phyloP scores from a whole-genome alignment of 768 basidiomycete species.

The Mrakia frigida region DNA sequence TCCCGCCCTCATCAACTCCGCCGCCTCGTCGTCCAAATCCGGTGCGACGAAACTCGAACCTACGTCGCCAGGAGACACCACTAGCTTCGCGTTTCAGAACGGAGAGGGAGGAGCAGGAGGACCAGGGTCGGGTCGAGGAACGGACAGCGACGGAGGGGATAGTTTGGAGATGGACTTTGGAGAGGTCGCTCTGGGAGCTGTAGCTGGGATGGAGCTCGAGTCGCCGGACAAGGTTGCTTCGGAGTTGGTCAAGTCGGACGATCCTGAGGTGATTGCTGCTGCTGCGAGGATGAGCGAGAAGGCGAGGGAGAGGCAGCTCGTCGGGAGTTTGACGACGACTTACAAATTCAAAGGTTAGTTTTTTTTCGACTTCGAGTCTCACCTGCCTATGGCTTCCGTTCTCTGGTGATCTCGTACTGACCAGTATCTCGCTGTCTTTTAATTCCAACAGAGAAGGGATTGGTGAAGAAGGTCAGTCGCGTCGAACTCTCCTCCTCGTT shows the following conservation, averaged over 20 bases:
- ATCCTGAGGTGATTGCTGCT: neutral
- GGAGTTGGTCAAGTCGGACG: neutral
- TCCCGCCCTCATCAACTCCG: neutral
- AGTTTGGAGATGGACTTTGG: conserved; percentile 15
- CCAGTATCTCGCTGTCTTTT: neutral
- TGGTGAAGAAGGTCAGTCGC: conserved; percentile 86
- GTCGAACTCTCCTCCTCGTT: neutral
- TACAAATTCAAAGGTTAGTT: conserved; percentile 73
- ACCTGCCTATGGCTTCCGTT: neutral
- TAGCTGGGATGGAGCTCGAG: conserved; percentile 2
- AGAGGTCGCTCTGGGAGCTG: conserved; percentile 2
- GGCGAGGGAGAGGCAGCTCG: conserved; percentile 60
- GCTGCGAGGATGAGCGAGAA: conserved; percentile 6
- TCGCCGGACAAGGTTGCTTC: neutral
- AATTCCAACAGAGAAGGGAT: conserved; percentile 48
- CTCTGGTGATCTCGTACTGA: neutral
- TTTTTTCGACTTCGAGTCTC: neutral
- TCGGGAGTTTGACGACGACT: conserved; percentile 86
- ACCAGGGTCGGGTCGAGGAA: too few relatives aligned
- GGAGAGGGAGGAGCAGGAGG: too few relatives aligned
- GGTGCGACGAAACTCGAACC: neutral
- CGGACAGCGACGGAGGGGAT: neutral
- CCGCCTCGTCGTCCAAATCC: neutral
- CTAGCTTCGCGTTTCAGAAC: too few relatives aligned
- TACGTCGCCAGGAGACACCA: neutral